Conservation (phyloP, 306 rosid genomes). For the cucumber (Cucumis sativus) region Cucumber_9930_V3 NC_026655.2:25491501-25492000, state of each 20-base stretch:
- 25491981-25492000: neutral
- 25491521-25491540: conserved; percentile 89
- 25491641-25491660: conserved; percentile 10
- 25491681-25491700: conserved; percentile 89
- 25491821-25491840: neutral
- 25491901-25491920: neutral
- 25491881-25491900: neutral
- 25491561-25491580: conserved; percentile 8
- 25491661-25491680: conserved; percentile 92
- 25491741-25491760: conserved; percentile 95
- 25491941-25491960: neutral
- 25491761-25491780: conserved; percentile 96
- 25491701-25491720: conserved; percentile 90
- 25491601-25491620: neutral
- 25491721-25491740: conserved; percentile 95
- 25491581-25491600: neutral
- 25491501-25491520: conserved; percentile 97
- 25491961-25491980: neutral
- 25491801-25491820: conserved; percentile 62
- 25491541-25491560: conserved; percentile 76
- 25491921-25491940: neutral
- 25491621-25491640: conserved; percentile 9
- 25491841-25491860: neutral
- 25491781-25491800: conserved; percentile 91
- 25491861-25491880: neutral